Conservation (phyloP, 1,284 basidiomycete genomes). For the Boletus coffeatus region DNA sequence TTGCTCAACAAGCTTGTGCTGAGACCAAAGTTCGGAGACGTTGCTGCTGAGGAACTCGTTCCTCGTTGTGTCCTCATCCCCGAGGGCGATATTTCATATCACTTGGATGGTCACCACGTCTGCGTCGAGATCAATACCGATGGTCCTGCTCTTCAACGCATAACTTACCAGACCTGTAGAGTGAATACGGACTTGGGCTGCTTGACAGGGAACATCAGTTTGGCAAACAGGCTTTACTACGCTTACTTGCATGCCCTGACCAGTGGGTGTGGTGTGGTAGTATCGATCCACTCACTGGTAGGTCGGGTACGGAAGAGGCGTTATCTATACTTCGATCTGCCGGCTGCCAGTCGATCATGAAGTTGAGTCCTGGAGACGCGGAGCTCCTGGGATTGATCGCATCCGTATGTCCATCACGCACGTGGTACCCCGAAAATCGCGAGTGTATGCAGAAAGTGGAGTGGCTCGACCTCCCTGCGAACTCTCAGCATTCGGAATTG, state of each 20-base stretch:
- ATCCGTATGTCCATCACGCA: conserved; percentile 32
- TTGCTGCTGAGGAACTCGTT: neutral
- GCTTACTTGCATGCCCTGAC: conserved; percentile 45
- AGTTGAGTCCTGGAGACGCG: conserved; percentile 25
- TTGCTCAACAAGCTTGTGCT: conserved; percentile 1
- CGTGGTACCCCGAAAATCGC: conserved; percentile 33
- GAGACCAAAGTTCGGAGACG: neutral
- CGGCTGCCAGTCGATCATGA: conserved; percentile 36
- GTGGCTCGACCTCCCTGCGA: conserved; percentile 18
- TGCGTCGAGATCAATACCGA: conserved; percentile 20
- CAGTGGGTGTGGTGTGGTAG: conserved; percentile 27
- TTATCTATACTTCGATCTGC: conserved; percentile 36
- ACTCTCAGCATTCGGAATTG: conserved; percentile 32
- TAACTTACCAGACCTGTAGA: conserved; percentile 34
- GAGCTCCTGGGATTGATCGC: conserved; percentile 33
- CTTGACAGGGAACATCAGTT: conserved; percentile 32
- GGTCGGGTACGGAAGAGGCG: conserved; percentile 44
- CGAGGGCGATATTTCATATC: conserved; percentile 18
- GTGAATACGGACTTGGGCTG: conserved; percentile 36
- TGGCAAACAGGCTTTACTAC: conserved; percentile 35
- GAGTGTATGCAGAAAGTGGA: conserved; percentile 32
- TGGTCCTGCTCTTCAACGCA: conserved; percentile 2
- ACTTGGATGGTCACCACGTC: conserved; percentile 22
- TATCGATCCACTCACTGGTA: conserved; percentile 40
- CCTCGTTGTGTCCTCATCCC: conserved; percentile 1